Evolutionary conservation across 495 filamentous ascomycete genomes (phyloP).

Genomic region (Penicillium coffeae): DNA sequence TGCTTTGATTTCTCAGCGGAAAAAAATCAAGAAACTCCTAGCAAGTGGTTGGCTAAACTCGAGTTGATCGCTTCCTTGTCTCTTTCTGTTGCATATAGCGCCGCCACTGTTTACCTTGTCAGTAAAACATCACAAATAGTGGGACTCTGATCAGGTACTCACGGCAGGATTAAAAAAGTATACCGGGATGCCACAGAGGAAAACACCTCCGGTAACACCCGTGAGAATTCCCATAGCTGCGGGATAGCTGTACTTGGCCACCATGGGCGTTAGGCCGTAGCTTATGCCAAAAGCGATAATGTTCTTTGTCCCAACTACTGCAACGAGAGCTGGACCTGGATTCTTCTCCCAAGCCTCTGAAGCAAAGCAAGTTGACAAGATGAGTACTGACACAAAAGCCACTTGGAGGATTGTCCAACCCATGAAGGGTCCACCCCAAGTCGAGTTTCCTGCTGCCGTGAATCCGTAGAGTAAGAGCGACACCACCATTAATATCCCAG

Average conservation of each 20-base stretch:
- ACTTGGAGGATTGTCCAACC: slow-evolving; percentile 37
- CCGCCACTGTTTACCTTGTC: slow-evolving; percentile 12
- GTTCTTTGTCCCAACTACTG: slow-evolving; percentile 38
- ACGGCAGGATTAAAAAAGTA: slow-evolving; percentile 32
- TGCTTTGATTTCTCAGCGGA: no score
- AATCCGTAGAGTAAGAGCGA: slow-evolving; percentile 34
- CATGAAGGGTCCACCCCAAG: slow-evolving; percentile 37
- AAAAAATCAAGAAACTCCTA: no score
- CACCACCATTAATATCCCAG: slow-evolving; percentile 25
- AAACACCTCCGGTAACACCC: slow-evolving; percentile 23
- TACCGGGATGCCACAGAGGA: slow-evolving; percentile 30
- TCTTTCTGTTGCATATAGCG: slow-evolving; percentile 9
- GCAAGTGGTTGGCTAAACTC: no score
- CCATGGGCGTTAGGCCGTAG: slow-evolving; percentile 33
- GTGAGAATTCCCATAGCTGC: slow-evolving; percentile 29
- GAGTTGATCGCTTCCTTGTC: background rate
- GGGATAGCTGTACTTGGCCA: slow-evolving; percentile 25
- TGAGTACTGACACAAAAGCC: slow-evolving; percentile 33
- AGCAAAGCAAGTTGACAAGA: slow-evolving; percentile 33
- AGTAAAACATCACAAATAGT: no score
- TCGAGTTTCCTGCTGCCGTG: slow-evolving; percentile 23
- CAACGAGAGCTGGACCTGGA: slow-evolving; percentile 36
- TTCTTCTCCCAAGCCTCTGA: slow-evolving; percentile 38
- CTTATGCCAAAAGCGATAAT: slow-evolving; percentile 34
- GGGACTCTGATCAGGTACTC: slow-evolving; percentile 3